Percentiles rank a stretch among this genome's conserved stretches.
Evolutionary conservation across 2,329 filamentous ascomycete genomes (phyloP).

Genomic region (Claviceps capensis): DNA sequence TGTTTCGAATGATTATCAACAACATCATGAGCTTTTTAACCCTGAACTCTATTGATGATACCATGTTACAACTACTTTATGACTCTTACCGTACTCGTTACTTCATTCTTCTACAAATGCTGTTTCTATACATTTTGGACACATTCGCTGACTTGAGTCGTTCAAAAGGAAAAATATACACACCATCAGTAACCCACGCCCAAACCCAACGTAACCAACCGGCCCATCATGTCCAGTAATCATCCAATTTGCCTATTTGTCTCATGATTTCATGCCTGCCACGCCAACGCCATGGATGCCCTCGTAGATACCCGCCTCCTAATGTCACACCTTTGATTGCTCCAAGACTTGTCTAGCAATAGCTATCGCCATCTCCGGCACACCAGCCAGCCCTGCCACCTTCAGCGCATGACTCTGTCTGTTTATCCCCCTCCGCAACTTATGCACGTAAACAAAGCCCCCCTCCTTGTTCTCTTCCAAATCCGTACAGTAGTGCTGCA

Average conservation of each 20-base stretch:
- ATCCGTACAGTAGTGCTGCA: conserved; percentile 81
- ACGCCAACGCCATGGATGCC: not conserved
- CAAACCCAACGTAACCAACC: not conserved
- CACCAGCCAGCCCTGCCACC: conserved; percentile 74
- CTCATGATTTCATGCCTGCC: not conserved
- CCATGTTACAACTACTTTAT: conserved; percentile 41
- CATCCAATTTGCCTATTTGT: not conserved
- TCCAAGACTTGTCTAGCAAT: conserved; percentile 49
- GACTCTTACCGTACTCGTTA: conserved; percentile 27
- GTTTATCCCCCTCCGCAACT: conserved; percentile 69
- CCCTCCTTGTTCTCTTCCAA: conserved; percentile 58
- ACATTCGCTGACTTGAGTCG: conserved; percentile 24
- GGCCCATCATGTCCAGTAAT: not conserved
- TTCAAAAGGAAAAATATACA: not conserved
- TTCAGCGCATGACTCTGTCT: conserved; percentile 82
- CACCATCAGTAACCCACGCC: too few relatives aligned
- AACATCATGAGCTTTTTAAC: conserved; percentile 54
- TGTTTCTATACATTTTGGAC: conserved; percentile 10
- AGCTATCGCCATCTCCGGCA: conserved; percentile 59
- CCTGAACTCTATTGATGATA: conserved; percentile 48
- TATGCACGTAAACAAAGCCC: conserved; percentile 79
- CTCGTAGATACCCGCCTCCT: conserved; percentile 4
- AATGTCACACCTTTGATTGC: not conserved
- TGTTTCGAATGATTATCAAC: conserved; percentile 40
- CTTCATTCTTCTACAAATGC: conserved; percentile 7